Conservation (phyloP, 257 asterid species). For the Handroanthus guayacan region DNA sequence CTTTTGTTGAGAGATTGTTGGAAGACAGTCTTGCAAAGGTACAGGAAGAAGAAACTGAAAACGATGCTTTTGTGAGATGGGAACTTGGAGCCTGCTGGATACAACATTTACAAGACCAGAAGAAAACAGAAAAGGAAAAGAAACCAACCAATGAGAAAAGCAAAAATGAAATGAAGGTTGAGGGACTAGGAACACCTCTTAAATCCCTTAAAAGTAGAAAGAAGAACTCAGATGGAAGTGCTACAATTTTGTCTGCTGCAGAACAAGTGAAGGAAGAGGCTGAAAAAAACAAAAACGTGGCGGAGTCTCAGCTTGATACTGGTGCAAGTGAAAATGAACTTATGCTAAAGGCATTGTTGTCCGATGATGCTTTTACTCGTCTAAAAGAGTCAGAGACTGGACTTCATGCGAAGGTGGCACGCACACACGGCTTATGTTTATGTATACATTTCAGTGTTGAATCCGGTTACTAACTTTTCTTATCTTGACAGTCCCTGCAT, state of each 20-base stretch:
- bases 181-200: slow-evolving; percentile 93
- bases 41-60: slow-evolving; percentile 66
- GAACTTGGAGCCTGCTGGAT: slow-evolving; percentile 99
- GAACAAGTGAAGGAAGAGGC: slow-evolving; percentile 56
- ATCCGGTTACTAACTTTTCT: slow-evolving; percentile 45
- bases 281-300: slow-evolving; percentile 50
- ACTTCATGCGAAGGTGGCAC: slow-evolving; percentile 83
- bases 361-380: slow-evolving; percentile 75
- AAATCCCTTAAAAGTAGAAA: slow-evolving; percentile 84
- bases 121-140: slow-evolving; percentile 89
- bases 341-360: slow-evolving; percentile 61
- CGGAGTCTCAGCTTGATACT: slow-evolving; percentile 57
- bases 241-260: slow-evolving; percentile 38
- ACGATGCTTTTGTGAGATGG: slow-evolving; percentile 87
- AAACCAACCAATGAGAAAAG: slow-evolving; percentile 66
- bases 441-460: slow-evolving; percentile 22
- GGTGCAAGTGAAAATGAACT: slow-evolving; percentile 65
- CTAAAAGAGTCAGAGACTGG: slow-evolving; percentile 90
- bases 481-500: slow-evolving; percentile 69
- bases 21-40: slow-evolving; percentile 86
- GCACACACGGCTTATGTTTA: not conserved
- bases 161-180: slow-evolving; percentile 91
- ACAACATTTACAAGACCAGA: slow-evolving; percentile 96
- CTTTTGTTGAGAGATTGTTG: slow-evolving; percentile 75
- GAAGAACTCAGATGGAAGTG: slow-evolving; percentile 63